phyloP scores from a whole-genome alignment of 2,329 filamentous ascomycete species.

The Trichophaea hybrida region DNA sequence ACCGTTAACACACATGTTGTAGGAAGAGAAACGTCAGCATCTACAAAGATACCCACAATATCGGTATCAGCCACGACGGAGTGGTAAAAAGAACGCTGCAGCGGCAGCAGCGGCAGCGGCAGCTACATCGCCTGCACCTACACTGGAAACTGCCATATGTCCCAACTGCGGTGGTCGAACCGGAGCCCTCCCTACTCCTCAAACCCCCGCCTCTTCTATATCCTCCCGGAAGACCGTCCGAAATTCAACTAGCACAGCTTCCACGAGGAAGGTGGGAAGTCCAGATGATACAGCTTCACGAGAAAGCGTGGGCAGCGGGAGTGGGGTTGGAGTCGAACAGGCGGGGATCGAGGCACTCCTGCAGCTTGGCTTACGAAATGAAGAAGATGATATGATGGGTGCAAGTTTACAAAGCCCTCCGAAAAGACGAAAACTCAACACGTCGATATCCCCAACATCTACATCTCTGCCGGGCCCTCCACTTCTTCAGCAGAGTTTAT shows the following conservation, averaged over 20 bases:
- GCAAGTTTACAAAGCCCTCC: slow-evolving; percentile 4
- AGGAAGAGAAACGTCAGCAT: slow-evolving; percentile 82
- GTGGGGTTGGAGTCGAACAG: slow-evolving; percentile 18
- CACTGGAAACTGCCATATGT: slow-evolving; percentile 27
- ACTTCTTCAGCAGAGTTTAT: slow-evolving; percentile 15
- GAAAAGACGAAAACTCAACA: slow-evolving; percentile 16
- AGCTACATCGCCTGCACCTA: slow-evolving; percentile 10
- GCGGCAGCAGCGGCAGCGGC: slow-evolving; percentile 30
- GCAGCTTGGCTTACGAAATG: slow-evolving; percentile 19
- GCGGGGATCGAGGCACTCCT: slow-evolving; percentile 26
- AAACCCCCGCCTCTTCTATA: slow-evolving; percentile 22
- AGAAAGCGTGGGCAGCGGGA: slow-evolving; percentile 15
- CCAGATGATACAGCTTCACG: slow-evolving; percentile 13
- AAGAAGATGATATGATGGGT: slow-evolving; percentile 13
- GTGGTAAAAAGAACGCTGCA: slow-evolving; percentile 33
- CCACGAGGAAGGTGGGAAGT: slow-evolving; percentile 13
- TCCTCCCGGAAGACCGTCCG: slow-evolving; percentile 11
- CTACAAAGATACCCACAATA: slow-evolving; percentile 85
- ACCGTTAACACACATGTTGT: slow-evolving; percentile 3
- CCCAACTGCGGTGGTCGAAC: slow-evolving; percentile 35
- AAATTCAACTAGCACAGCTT: slow-evolving; percentile 9
- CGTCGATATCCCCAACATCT: slow-evolving; percentile 17
- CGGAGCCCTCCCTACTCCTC: slow-evolving; percentile 23
- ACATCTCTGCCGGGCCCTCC: slow-evolving; percentile 5
- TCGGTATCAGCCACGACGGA: slow-evolving; percentile 74